Percentiles rank a stretch among this genome's conserved stretches.
These are phyloP conservation scores for Leccinum broughii DNA, from an alignment of 768 basidiomycete species.

Conservation along the genomic window DNA sequence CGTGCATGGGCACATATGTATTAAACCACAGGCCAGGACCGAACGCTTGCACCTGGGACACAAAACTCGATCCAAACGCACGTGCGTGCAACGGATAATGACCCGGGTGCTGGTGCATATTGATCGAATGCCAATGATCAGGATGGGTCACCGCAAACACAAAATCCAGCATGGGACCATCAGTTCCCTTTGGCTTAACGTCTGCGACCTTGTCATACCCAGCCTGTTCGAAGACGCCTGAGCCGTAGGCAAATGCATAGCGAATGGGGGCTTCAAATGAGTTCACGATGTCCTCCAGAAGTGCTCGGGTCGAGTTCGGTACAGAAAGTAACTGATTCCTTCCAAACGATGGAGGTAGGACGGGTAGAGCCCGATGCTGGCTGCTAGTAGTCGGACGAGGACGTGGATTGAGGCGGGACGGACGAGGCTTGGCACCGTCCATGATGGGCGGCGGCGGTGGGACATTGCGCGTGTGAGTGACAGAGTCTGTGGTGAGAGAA, in stretches of 20 bases:
- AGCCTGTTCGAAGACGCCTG: slow-evolving; percentile 92
- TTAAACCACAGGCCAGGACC: slow-evolving; percentile 97
- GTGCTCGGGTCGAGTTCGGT: slow-evolving; percentile 72
- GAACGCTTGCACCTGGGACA: slow-evolving; percentile 73
- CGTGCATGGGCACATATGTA: slow-evolving; percentile 80
- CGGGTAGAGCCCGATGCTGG: slow-evolving; percentile 42
- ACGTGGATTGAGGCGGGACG: slow-evolving; percentile 43
- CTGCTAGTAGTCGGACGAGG: slow-evolving; percentile 36
- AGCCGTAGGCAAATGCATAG: slow-evolving; percentile 97
- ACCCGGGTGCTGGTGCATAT: slow-evolving; percentile 86
- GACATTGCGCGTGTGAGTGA: slow-evolving; percentile 27
- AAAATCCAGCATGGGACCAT: slow-evolving; percentile 89
- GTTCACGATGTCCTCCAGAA: slow-evolving; percentile 77
- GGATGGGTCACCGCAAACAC: slow-evolving; percentile 95
- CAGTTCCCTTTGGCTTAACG: slow-evolving; percentile 32
- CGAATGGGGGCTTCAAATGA: slow-evolving; percentile 89
- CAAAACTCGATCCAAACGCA: slow-evolving; percentile 77
- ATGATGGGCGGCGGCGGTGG: slow-evolving; percentile 32
- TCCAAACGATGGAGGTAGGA: slow-evolving; percentile 72
- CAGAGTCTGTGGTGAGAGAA: slow-evolving; percentile 29
- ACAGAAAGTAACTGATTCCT: slow-evolving; percentile 81
- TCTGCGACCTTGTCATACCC: slow-evolving; percentile 53
- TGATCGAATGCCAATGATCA: slow-evolving; percentile 92
- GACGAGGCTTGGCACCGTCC: slow-evolving; percentile 31
- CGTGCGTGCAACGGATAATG: slow-evolving; percentile 93